Percentiles rank a stretch among this genome's conserved stretches.
Conservation (phyloP, 2,329 filamentous ascomycete genomes). For the Fusarium xylarioides region DNA sequence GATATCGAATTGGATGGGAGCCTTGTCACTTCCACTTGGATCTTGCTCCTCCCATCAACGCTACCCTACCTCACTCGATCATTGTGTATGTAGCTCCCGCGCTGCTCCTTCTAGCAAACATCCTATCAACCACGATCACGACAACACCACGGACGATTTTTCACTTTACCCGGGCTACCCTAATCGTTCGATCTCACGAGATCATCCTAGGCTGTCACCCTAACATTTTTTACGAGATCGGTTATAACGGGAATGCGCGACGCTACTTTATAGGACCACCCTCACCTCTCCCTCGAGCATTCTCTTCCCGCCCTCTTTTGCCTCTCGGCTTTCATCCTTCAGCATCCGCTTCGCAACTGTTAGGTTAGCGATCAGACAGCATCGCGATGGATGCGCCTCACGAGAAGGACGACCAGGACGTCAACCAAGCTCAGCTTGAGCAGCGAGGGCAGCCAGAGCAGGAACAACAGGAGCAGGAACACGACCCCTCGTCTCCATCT, state of each 20-base stretch:
- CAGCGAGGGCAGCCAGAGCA: background rate
- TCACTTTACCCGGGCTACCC: background rate
- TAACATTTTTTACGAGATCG: background rate
- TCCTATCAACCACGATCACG: slow-evolving; percentile 7
- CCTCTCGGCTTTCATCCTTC: slow-evolving; percentile 2
- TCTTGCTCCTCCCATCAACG: background rate
- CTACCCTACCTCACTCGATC: background rate
- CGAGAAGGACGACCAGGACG: slow-evolving; percentile 17
- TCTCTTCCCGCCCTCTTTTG: slow-evolving; percentile 5
- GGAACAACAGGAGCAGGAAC: background rate
- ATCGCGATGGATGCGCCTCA: slow-evolving; percentile 38
- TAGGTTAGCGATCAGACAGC: slow-evolving; percentile 26
- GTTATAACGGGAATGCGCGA: slow-evolving; percentile 36
- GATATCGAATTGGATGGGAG: slow-evolving; percentile 12
- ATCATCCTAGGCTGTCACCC: background rate
- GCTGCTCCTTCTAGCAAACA: slow-evolving; percentile 7
- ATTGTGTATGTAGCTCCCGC: background rate
- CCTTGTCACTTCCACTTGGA: background rate
- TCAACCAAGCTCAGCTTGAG: slow-evolving; percentile 3
- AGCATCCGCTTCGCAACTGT: slow-evolving; percentile 19
- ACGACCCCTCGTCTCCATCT: background rate
- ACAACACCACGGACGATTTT: background rate
- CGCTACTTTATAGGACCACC: slow-evolving; percentile 19
- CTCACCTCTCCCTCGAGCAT: slow-evolving; percentile 18
- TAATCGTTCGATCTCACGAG: background rate